Conservation (phyloP, 2,329 filamentous ascomycete genomes). For the Ophiostoma fasciatum region DNA sequence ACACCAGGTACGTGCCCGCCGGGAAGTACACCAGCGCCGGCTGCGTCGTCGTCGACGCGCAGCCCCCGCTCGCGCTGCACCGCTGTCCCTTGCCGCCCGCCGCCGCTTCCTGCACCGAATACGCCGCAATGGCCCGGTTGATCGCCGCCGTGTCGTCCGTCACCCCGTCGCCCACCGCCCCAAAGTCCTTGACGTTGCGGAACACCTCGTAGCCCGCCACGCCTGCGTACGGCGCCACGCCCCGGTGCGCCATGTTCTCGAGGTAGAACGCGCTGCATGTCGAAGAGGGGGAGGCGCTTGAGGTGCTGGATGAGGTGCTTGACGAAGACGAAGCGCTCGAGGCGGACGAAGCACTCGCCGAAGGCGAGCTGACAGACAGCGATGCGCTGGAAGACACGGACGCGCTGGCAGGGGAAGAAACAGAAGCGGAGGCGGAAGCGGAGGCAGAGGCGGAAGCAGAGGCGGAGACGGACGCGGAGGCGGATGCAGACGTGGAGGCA, state of each 20-base stretch:
- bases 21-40: conserved; percentile 12
- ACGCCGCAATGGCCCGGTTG: conserved; percentile 43
- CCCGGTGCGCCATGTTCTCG: conserved; percentile 9
- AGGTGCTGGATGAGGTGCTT: not conserved
- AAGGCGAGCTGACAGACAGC: not conserved
- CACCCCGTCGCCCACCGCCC: conserved; percentile 56
- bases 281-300: not conserved
- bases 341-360: not conserved
- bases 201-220: conserved; percentile 9
- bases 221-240: conserved; percentile 7
- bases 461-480: not conserved
- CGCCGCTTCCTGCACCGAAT: not conserved
- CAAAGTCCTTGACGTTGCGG: conserved; percentile 19
- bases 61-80: conserved; percentile 6
- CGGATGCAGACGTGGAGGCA: not conserved
- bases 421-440: not conserved
- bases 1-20: conserved; percentile 10
- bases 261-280: conserved; percentile 2
- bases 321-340: not conserved
- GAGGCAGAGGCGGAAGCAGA: not conserved
- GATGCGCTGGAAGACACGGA: not conserved
- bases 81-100: too few relatives aligned
- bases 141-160: conserved; percentile 63
- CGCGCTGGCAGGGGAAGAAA: not conserved
- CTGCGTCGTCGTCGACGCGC: conserved; percentile 8